Conservation (phyloP, 1,284 basidiomycete species). For the Ganoderma sinense region DNA sequence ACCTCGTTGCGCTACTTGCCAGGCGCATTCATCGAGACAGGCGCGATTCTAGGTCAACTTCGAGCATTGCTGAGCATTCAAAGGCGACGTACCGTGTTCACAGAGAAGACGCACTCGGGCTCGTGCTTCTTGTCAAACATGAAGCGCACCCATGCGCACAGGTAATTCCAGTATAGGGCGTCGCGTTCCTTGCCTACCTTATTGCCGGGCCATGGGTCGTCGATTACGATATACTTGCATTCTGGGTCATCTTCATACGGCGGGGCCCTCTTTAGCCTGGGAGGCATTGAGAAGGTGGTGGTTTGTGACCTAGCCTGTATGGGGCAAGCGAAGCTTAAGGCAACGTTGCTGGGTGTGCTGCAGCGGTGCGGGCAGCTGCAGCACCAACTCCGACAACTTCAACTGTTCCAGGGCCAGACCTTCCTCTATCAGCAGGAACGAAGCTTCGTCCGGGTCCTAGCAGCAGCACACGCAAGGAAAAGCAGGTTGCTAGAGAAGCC, state of each 20-base stretch:
- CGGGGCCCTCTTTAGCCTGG: slow-evolving; percentile 33
- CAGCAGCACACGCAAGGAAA: no score
- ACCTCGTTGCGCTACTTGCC: slow-evolving; percentile 35
- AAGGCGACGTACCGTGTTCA: slow-evolving; percentile 36
- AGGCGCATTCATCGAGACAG: not conserved
- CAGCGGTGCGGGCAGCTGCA: not conserved
- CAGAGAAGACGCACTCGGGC: slow-evolving; percentile 29
- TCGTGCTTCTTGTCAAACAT: slow-evolving; percentile 34
- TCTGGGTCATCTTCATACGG: slow-evolving; percentile 40
- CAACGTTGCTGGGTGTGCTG: not conserved
- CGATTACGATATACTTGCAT: slow-evolving; percentile 41
- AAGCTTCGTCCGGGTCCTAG: not conserved
- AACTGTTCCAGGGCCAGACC: not conserved
- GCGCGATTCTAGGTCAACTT: not conserved
- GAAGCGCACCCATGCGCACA: slow-evolving; percentile 39
- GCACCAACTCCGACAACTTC: slow-evolving; percentile 2
- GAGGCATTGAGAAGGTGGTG: not conserved
- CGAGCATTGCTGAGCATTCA: not conserved
- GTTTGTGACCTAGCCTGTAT: not conserved
- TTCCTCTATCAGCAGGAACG: not conserved
- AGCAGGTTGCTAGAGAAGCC: not conserved
- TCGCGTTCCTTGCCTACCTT: slow-evolving; percentile 29
- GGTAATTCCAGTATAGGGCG: slow-evolving; percentile 30
- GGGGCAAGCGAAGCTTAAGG: not conserved
- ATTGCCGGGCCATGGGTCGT: slow-evolving; percentile 40